Evolutionary conservation across 371 early-diverging fungal genomes (phyloP).

Genomic region (Parasitella parasitica): DNA sequence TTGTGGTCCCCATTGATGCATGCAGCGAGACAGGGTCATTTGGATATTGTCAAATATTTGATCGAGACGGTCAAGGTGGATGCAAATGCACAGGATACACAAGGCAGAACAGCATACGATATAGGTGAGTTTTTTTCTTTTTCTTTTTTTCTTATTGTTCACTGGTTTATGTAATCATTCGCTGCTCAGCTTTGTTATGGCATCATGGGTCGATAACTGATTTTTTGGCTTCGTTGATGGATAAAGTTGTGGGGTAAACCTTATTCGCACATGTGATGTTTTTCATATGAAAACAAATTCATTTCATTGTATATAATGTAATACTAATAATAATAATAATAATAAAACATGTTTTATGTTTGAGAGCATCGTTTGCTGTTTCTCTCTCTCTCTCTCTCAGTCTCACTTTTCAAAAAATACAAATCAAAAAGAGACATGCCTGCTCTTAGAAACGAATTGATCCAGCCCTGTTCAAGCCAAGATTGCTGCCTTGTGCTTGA

Average conservation of each 20-base stretch:
- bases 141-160: no score
- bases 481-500: constrained; percentile 10
- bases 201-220: not conserved
- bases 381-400: not conserved
- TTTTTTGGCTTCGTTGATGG: not conserved
- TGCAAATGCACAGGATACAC: constrained; percentile 29
- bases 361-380: not conserved
- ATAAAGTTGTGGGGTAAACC: constrained; percentile 18
- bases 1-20: constrained; percentile 54
- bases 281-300: constrained; percentile 17
- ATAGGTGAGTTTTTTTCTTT: constrained; percentile 43
- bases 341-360: not conserved
- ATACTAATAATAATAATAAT: not conserved
- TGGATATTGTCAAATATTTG: constrained; percentile 29
- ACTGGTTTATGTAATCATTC: no score
- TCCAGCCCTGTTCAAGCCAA: constrained; percentile 10
- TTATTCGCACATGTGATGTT: constrained; percentile 5
- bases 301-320: not conserved
- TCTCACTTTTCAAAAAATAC: not conserved
- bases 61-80: constrained; percentile 25
- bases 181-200: constrained; percentile 23
- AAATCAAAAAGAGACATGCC: not conserved
- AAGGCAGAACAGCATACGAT: constrained; percentile 40
- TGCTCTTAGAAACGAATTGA: not conserved
- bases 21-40: constrained; percentile 45